These are phyloP conservation scores for Polygonum maritimum DNA, from an alignment of 148 eudicot genomes.

Conservation along the genomic window DNA sequence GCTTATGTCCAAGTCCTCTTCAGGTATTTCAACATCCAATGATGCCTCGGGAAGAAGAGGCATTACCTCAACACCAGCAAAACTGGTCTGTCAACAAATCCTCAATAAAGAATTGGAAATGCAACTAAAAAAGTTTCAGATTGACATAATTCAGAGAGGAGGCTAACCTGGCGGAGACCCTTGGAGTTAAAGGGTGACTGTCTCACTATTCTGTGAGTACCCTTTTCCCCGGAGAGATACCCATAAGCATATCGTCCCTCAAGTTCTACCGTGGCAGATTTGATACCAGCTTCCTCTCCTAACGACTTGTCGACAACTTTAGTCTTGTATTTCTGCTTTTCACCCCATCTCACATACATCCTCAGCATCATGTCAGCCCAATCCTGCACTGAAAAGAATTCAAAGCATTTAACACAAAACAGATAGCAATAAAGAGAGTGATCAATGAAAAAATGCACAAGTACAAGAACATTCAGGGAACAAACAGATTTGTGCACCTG, in stretches of 20 bases:
- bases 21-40: constrained; percentile 75
- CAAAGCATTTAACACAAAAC: constrained; percentile 44
- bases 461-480: background rate
- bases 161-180: constrained; percentile 90
- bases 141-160: background rate
- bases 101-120: background rate
- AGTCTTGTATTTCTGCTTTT: constrained; percentile 77
- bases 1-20: constrained; percentile 79
- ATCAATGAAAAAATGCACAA: background rate
- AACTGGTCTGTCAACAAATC: constrained; percentile 60
- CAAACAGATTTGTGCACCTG: constrained; percentile 45
- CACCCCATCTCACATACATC: constrained; percentile 99
- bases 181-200: constrained; percentile 94
- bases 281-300: constrained; percentile 99
- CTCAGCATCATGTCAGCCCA: constrained; percentile 99
- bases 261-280: constrained; percentile 82
- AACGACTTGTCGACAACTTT: constrained; percentile 80
- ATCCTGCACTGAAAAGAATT: constrained; percentile 95
- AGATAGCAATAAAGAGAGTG: background rate
- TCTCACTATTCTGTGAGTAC: constrained; percentile 86
- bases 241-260: constrained; percentile 98
- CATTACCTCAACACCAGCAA: constrained; percentile 95
- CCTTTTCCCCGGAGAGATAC: constrained; percentile 93
- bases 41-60: constrained; percentile 97
- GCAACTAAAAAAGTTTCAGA: background rate